These are phyloP conservation scores for Tripterygium wilfordii DNA, from an alignment of 177 flowering plant species.

Conservation along the genomic window DNA sequence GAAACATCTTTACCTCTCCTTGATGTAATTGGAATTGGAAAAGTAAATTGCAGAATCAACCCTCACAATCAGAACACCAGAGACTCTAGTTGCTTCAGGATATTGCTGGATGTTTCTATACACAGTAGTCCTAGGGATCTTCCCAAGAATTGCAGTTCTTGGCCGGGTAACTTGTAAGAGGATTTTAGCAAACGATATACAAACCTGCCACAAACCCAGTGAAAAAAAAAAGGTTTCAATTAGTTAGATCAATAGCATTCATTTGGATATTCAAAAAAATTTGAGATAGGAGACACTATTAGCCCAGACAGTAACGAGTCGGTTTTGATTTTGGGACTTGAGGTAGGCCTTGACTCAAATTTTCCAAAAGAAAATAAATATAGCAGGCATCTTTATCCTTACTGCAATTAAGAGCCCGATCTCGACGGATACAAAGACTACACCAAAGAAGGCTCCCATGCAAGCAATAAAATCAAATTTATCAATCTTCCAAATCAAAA, in stretches of 20 bases:
- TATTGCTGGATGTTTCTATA: slow-evolving; percentile 86
- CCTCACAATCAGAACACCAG: slow-evolving; percentile 65
- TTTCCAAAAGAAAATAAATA: not conserved
- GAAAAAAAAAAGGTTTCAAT: not conserved
- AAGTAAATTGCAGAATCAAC: slow-evolving; percentile 94
- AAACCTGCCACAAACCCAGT: slow-evolving; percentile 34
- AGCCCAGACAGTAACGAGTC: too few relatives aligned
- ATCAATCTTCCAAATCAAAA: slow-evolving; percentile 87
- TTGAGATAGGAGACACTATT: too few relatives aligned
- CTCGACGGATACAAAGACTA: slow-evolving; percentile 72
- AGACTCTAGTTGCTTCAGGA: slow-evolving; percentile 67
- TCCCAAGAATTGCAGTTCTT: slow-evolving; percentile 77
- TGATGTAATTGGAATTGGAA: slow-evolving; percentile 84
- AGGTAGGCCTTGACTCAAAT: too few relatives aligned
- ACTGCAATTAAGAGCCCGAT: slow-evolving; percentile 88
- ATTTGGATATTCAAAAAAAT: too few relatives aligned
- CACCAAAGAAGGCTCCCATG: slow-evolving; percentile 94
- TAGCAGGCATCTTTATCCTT: slow-evolving; percentile 9
- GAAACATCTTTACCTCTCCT: slow-evolving; percentile 57
- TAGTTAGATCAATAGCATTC: not conserved
- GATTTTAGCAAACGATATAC: slow-evolving; percentile 85
- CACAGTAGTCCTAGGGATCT: slow-evolving; percentile 62
- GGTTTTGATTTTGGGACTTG: too few relatives aligned
- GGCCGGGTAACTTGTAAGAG: slow-evolving; percentile 94
- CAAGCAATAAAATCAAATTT: slow-evolving; percentile 89